These are phyloP conservation scores for Gaeumannomyces tritici DNA, from an alignment of 2,329 filamentous ascomycete genomes.

Conservation along the genomic window DNA sequence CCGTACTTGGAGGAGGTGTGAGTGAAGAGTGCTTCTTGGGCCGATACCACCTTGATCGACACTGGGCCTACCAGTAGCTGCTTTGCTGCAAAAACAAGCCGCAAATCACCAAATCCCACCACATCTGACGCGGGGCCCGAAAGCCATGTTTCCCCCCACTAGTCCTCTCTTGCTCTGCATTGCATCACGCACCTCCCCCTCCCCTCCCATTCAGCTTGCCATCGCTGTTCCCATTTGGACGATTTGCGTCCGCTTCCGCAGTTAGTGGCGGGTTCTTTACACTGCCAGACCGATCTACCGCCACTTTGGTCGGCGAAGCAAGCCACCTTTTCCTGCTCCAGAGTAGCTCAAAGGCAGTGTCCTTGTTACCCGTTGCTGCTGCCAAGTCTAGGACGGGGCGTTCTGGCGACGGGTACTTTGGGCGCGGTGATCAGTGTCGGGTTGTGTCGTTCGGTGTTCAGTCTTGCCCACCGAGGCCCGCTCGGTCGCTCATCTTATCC, in stretches of 20 bases:
- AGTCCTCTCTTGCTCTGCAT: not conserved
- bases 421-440: too few relatives aligned
- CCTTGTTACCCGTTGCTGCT: too few relatives aligned
- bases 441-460: too few relatives aligned
- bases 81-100: too few relatives aligned
- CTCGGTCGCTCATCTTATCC: not conserved
- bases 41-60: not conserved
- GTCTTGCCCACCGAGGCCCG: not conserved
- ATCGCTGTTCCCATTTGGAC: conserved; percentile 1
- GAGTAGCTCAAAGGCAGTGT: not conserved
- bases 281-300: too few relatives aligned
- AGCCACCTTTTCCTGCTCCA: not conserved
- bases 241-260: not conserved
- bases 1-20: too few relatives aligned
- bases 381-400: too few relatives aligned
- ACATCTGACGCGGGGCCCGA: not conserved
- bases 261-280: not conserved
- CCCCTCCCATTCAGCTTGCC: not conserved
- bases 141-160: not conserved
- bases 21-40: too few relatives aligned
- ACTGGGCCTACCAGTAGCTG: too few relatives aligned
- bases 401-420: too few relatives aligned
- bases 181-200: not conserved
- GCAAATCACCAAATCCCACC: not conserved
- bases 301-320: not conserved